Evolutionary conservation across 2,329 filamentous ascomycete genomes (phyloP).

Genomic region (Xylaria sp.): DNA sequence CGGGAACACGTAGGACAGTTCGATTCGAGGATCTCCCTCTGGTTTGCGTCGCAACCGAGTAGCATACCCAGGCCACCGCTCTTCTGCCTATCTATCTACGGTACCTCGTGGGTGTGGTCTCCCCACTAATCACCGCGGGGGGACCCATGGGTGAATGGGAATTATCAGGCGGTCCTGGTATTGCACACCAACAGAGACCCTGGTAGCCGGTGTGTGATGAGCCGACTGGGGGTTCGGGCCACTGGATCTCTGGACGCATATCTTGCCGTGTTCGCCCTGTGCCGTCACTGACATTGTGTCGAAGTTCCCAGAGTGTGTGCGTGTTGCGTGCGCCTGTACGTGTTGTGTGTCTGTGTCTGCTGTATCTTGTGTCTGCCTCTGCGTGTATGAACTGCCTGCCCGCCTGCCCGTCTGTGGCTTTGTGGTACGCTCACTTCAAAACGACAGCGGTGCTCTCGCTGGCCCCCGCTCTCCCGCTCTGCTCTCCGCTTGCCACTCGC

Average conservation of each 20-base stretch:
- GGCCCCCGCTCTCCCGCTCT: constrained; percentile 13
- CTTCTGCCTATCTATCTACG: neutral
- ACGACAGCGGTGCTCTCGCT: constrained; percentile 25
- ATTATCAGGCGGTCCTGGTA: neutral
- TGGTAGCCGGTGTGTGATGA: constrained; percentile 13
- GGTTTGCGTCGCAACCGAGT: constrained; percentile 1
- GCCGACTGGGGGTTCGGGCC: constrained; percentile 7
- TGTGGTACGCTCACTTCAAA: constrained; percentile 24
- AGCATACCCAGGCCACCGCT: neutral
- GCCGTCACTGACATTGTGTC: constrained; percentile 7
- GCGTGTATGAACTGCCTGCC: constrained; percentile 15
- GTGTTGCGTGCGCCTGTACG: neutral
- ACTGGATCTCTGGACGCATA: neutral
- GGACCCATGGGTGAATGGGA: constrained; percentile 19
- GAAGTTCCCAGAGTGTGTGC: neutral
- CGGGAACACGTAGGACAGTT: constrained; percentile 16
- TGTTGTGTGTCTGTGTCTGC: constrained; percentile 21
- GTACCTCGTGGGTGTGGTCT: neutral
- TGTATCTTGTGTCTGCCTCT: neutral
- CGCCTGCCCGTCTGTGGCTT: neutral
- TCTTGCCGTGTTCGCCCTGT: constrained; percentile 17
- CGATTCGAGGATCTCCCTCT: constrained; percentile 18
- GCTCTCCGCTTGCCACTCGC: constrained; percentile 12
- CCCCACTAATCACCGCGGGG: constrained; percentile 16
- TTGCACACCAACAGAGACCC: constrained; percentile 21